Evolutionary conservation across 208 protist genomes (phyloP), one percentile per base, ranked within the genome.

Genomic region (Angomonas ambiguus): DNA sequence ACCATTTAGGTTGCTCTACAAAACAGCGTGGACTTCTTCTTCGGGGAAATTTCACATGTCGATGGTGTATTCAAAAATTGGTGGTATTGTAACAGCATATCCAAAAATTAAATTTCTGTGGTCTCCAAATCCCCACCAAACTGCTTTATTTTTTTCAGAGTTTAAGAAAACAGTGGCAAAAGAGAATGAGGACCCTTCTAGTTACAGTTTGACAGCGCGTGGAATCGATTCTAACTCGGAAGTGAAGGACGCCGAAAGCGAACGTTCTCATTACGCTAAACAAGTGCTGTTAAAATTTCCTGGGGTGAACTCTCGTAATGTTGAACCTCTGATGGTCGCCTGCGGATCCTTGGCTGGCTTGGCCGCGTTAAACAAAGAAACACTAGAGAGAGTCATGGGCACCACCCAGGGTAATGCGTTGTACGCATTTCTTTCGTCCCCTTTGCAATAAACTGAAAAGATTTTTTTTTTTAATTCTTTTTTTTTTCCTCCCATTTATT

Each of bases 201-300:
- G 81, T 20, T 72, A 79, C 8, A 67, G 73, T 35, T 70, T 95
- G 30, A 95, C 89, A 65, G 18, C 1, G 42, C 38, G 58, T 31
- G 74, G 51, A 38, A 62, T 65, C 35, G 74, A 65, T 22, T 62
- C 61, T 16, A 49, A 34, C 0, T 69, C 73, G 35, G 59, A 58
- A 35, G 69, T 85, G 62, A 64, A 65, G 22, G 35, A 4, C 22
- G 30, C 62, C 24, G 63, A 49, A 6, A 62, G 65, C n/a, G 80
- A 78, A 51, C 62, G 66, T 16, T 72, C 72, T n/a, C 79, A 88
- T 71, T 81, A 88, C 65, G 89, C 89, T 11, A 74, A 75, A 0
- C 84, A 84, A 10, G 83, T 95, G 13, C 73, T 95, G 11, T 82
- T 83, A 3, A 66, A 79, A 25, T 87, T 95, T 53, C 89, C 89